Evolutionary conservation across 495 filamentous ascomycete genomes (phyloP), one percentile per base, ranked within the genome.

Genomic region (Penicillium mononematosum): DNA sequence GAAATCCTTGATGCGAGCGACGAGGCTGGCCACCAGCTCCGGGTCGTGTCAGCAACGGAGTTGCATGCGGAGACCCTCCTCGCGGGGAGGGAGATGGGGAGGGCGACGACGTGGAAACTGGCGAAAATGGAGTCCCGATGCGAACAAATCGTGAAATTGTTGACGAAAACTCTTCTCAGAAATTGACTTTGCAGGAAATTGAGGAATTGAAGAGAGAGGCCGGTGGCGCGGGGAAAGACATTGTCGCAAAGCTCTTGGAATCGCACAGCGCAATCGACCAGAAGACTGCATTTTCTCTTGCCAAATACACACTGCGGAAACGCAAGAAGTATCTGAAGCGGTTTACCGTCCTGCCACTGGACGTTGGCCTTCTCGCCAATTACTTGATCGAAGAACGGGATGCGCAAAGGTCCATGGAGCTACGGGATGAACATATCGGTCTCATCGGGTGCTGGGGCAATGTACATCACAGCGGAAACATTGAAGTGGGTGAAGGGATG

Each of bases 301-400:
- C 92, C 22, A 98, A 98, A 69, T 98, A 98, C 67, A 95, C 91
- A 45, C 75, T 98, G 16, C 82, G 94, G 20, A 98, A 98, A 77
- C 86, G 87, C 41, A 93, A 86, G 69, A 98, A 98, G 75, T 98
- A 95, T 66, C 81, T 96, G 58, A 83, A 85, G 58, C 78, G 91
- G 19, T 97, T 98, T 59, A 92, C 88, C 1, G 81, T 92, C 0
- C 73, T 93, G 25, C 92, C 91, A 0, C 64, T 98, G 66, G 92
- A 96, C 57, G 85, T 96, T 31, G 80, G 85, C 6, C 75, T 80
- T 43, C 76, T 98, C 49, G 81, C 84, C 19, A 78, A 88, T 38
- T 94, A 85, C 75, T 79, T 91, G 67, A 63, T 95, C 53, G 78
- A 85, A 11, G 88, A 90, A 59, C 88, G 87, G 64, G 93, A 97